Evolutionary conservation across 495 filamentous ascomycete species (phyloP).

Genomic region (Hyaloscypha hepaticicola): DNA sequence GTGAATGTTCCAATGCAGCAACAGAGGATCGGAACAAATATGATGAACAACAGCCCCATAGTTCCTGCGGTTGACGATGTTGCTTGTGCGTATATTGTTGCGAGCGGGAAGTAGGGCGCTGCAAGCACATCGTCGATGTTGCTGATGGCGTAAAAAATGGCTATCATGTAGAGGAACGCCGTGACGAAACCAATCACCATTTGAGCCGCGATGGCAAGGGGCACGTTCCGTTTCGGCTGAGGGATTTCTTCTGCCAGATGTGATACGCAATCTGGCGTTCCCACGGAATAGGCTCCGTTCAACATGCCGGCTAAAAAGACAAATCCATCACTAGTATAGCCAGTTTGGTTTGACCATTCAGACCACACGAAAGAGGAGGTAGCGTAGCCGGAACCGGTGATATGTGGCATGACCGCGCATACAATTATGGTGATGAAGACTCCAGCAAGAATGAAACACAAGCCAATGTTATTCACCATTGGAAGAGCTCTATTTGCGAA

Average conservation of each 20-base stretch:
- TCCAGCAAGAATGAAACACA: slow-evolving; percentile 69
- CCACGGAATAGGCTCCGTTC: slow-evolving; percentile 84
- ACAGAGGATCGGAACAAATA: slow-evolving; percentile 63
- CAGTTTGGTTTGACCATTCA: slow-evolving; percentile 22
- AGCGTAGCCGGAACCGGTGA: slow-evolving; percentile 42
- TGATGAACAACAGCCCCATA: slow-evolving; percentile 67
- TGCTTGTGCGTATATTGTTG: slow-evolving; percentile 76
- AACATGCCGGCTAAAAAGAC: slow-evolving; percentile 79
- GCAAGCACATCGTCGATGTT: slow-evolving; percentile 58
- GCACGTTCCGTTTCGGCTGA: slow-evolving; percentile 56
- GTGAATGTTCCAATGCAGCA: slow-evolving; percentile 51
- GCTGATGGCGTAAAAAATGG: slow-evolving; percentile 68
- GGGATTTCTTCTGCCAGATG: slow-evolving; percentile 75
- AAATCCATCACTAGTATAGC: slow-evolving; percentile 55
- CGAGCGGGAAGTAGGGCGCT: slow-evolving; percentile 65
- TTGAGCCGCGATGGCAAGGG: slow-evolving; percentile 59
- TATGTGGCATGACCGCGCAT: slow-evolving; percentile 69
- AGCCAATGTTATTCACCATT: slow-evolving; percentile 62
- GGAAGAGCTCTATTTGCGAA: slow-evolving; percentile 72
- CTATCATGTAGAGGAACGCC: slow-evolving; percentile 70
- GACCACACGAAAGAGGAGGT: slow-evolving; percentile 58
- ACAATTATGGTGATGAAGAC: slow-evolving; percentile 74
- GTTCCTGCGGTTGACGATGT: slow-evolving; percentile 58
- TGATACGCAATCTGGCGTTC: slow-evolving; percentile 72
- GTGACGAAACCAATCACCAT: slow-evolving; percentile 58